Base-by-base conservation (phyloP, 2,329 filamentous ascomycete genomes). In the Pseudogymnoascus sp. region DNA sequence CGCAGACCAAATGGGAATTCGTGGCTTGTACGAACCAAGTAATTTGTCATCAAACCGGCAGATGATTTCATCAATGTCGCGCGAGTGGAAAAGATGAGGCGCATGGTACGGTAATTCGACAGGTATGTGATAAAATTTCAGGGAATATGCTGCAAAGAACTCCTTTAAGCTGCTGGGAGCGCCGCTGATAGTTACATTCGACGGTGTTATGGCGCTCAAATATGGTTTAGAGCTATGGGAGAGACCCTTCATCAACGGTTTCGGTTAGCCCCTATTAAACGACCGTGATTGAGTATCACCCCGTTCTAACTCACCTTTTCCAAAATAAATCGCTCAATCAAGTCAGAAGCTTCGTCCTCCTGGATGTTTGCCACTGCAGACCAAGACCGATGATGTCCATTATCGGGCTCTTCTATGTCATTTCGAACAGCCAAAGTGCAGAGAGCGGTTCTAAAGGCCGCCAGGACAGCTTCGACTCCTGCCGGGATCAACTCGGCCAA, bases 391-490 rank as follows among this genome's bases (percentile, higher is more conserved):
- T 45, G 41, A 14, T 35, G 49, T 28, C n/a, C 63, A 61, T 14
- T 16, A 8, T 18, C 21, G 28, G 28, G 49, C 28, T 4, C 49
- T 55, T 55, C 49, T 55, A 55, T 55, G 5, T 55, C 16, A 21
- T 14, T 21, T 9, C 8, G 16, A 35, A 33, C 28, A 21, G 5
- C 49, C 9, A 33, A 33, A 58, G 23, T 28, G 38, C 60, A 52
- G 41, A 61, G 40, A 37, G 68, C 70, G 0, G 66, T 66, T 23
- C 70, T 58, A 60, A 72, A 72, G 1, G 69, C 65, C 14, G 67
- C 61, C 9, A 64, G 33, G 5, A 72, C 67, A 2, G 68, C 66
- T 38, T 71, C 64, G 25, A 73, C 66, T n/a, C 67, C 71, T 12
- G 63, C 18, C 1, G 68, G 67, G 23, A 71, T 60, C 12, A 72